Conservation (phyloP, 805 yeast genomes). For the Scheffersomyces spartinae region DNA sequence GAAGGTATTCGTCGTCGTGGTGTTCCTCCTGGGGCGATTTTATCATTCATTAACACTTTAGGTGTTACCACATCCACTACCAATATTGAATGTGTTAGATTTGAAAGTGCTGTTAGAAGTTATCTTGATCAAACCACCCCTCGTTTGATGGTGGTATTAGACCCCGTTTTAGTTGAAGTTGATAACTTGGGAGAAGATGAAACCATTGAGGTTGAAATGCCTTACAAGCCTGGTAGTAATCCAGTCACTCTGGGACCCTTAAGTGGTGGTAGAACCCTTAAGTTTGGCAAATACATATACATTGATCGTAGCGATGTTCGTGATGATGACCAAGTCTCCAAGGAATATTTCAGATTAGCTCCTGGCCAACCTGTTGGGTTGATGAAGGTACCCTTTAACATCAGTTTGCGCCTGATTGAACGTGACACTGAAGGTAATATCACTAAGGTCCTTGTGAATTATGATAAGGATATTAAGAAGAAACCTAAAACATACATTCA, state of each 20-base stretch:
- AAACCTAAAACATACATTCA: slow-evolving; percentile 96
- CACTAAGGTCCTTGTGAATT: slow-evolving; percentile 62
- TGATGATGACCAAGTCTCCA: slow-evolving; percentile 37
- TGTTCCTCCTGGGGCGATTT: slow-evolving; percentile 96
- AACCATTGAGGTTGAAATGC: slow-evolving; percentile 61
- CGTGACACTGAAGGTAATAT: slow-evolving; percentile 55
- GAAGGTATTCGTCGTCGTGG: slow-evolving; percentile 96
- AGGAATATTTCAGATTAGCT: slow-evolving; percentile 85
- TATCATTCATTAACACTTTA: slow-evolving; percentile 83
- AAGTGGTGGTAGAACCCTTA: slow-evolving; percentile 65
- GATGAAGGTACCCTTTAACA: slow-evolving; percentile 78
- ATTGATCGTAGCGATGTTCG: slow-evolving; percentile 87
- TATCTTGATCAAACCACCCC: slow-evolving; percentile 88
- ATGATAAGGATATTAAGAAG: slow-evolving; percentile 54
- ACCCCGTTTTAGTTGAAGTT: slow-evolving; percentile 74
- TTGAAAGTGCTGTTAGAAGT: slow-evolving; percentile 80
- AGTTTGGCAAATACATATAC: slow-evolving; percentile 66
- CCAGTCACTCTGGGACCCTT: no score
- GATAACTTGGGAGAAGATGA: slow-evolving; percentile 73
- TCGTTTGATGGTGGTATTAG: slow-evolving; percentile 83
- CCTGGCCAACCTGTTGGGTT: slow-evolving; percentile 93
- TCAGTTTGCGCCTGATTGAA: slow-evolving; percentile 59
- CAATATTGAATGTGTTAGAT: slow-evolving; percentile 80
- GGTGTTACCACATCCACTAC: slow-evolving; percentile 95
- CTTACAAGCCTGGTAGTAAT: slow-evolving; percentile 75